These are phyloP conservation scores for Capronia americana DNA, from an alignment of 2,329 filamentous ascomycete genomes.

Conservation along the genomic window DNA sequence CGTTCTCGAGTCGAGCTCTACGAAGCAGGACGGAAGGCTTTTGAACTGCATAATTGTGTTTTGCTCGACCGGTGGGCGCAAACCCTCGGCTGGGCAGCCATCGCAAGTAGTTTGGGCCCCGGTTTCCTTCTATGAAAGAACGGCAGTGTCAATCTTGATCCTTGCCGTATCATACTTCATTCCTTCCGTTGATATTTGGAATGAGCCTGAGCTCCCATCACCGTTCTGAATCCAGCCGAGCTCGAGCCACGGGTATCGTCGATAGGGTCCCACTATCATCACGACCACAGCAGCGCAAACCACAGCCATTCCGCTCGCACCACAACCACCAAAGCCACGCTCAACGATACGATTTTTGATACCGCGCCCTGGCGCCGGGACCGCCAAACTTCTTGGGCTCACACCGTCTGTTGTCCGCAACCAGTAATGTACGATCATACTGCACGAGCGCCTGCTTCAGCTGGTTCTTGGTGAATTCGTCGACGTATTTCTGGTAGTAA, in stretches of 20 bases:
- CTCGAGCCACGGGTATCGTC: not conserved
- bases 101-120: slow-evolving; percentile 8
- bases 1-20: not conserved
- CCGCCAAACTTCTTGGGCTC: slow-evolving; percentile 93
- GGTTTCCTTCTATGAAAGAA: slow-evolving; percentile 3
- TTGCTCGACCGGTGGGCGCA: slow-evolving; percentile 13
- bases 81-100: slow-evolving; percentile 3
- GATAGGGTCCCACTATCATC: not conserved
- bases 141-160: slow-evolving; percentile 2
- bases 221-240: not conserved
- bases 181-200: slow-evolving; percentile 9
- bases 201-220: not conserved
- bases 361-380: slow-evolving; percentile 92
- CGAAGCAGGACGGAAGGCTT: not conserved
- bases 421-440: slow-evolving; percentile 96
- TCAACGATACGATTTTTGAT: slow-evolving; percentile 99
- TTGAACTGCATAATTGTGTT: slow-evolving; percentile 21
- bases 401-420: slow-evolving; percentile 98
- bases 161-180: slow-evolving; percentile 15
- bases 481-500: slow-evolving; percentile 99
- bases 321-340: slow-evolving; percentile 22
- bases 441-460: slow-evolving; percentile 95
- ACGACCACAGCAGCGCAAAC: not conserved
- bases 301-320: not conserved
- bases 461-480: slow-evolving; percentile 99